A percentile compares a stretch with the other conserved stretches of the same genome.
Evolutionary conservation across 1,284 basidiomycete species (phyloP).

Genomic region (Leccinum fallax): DNA sequence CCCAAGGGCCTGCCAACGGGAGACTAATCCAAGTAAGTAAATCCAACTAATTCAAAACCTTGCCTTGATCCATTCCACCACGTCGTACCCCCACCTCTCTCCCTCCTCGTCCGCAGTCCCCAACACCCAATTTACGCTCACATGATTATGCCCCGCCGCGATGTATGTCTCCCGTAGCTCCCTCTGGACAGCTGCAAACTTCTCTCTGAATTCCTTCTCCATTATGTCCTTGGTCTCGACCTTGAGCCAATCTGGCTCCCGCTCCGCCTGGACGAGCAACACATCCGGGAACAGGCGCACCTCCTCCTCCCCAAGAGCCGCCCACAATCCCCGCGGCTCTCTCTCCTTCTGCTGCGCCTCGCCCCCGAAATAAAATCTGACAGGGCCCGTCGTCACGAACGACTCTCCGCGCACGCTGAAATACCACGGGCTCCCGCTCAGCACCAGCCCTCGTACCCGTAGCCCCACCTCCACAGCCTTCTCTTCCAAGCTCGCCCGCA

Average conservation of each 20-base stretch:
- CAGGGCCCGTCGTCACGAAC: conserved; percentile 31
- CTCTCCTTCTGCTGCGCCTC: conserved; percentile 42
- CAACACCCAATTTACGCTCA: conserved; percentile 55
- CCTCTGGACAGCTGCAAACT: conserved; percentile 37
- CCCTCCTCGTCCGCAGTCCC: conserved; percentile 55
- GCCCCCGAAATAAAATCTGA: conserved; percentile 49
- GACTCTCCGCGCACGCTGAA: conserved; percentile 31
- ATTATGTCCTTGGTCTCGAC: conserved; percentile 38
- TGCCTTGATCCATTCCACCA: conserved; percentile 48
- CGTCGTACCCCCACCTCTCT: conserved; percentile 61
- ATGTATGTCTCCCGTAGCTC: conserved; percentile 36
- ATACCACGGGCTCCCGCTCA: conserved; percentile 49
- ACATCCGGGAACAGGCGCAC: conserved; percentile 46
- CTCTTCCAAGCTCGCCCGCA: conserved; percentile 26
- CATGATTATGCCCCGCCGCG: conserved; percentile 62
- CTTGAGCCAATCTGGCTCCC: conserved; percentile 50
- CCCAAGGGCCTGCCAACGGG: too few relatives aligned
- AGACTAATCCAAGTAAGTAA: background rate
- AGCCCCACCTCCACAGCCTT: conserved; percentile 30
- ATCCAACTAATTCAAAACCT: conserved; percentile 3
- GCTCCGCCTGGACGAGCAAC: conserved; percentile 51
- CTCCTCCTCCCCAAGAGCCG: conserved; percentile 36
- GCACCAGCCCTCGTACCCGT: conserved; percentile 47
- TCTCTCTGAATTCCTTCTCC: conserved; percentile 40
- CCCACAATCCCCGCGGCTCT: conserved; percentile 44